Conservation (phyloP, 176 grass and related monocot genomes). For the sorghum (Sorghum bicolor) region Sorghum_bicolor_NCBIv3 NC_012870.2:73635001-73635500, state of each 20-base stretch:
- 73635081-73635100: conserved; percentile 79
- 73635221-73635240: background rate
- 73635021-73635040: conserved; percentile 49
- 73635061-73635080: conserved; percentile 65
- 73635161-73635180: conserved; percentile 94
- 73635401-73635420: background rate
- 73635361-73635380: background rate
- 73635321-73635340: background rate
- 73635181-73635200: conserved; percentile 72
- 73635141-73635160: conserved; percentile 61
- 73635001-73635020: background rate
- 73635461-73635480: background rate
- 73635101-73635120: conserved; percentile 78
- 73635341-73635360: background rate
- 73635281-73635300: background rate
- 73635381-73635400: background rate
- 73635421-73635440: background rate
- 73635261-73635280: background rate
- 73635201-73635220: background rate
- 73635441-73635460: background rate
- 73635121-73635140: conserved; percentile 46
- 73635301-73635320: background rate
- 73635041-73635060: conserved; percentile 80
- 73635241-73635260: background rate
- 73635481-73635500: background rate